Base-by-base conservation (phyloP, 2,329 filamentous ascomycete genomes). In the Blastomyces silverae region DNA sequence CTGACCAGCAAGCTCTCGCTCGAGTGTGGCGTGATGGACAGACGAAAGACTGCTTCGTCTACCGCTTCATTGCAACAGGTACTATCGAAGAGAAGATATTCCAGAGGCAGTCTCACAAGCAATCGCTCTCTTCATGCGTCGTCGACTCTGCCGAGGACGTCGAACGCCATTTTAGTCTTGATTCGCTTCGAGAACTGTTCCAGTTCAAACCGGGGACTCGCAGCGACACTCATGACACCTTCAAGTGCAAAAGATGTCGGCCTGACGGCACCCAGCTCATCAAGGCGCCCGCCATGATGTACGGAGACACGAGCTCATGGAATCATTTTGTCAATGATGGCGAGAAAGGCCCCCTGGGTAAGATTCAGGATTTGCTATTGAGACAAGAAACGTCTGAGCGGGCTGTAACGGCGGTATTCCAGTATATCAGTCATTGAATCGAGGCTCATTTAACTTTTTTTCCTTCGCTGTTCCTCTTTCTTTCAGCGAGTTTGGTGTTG, bases 41-140 rank as follows among this genome's bases (percentile, higher is more conserved):
- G 77, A 97, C 95, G 83, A 99, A 99, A 75, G 94, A 99, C 73
- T 99, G 94, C 73, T 99, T 99, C 72, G 94, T 99, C 20, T 99
- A 99, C 77, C 90, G 94, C n/a, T 99, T 99, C 79, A 99, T 99
- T 71, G 90, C 92, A 0, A 97, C 95, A 0, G 94, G 94, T 3
- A 97, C 92, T 0, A 99, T 99, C 67, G 94, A 99, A 74, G 94
- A 99, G 78, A 99, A 99, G 80, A 97, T 99, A 70, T 99, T 99
- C 80, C 94, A 99, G 77, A 89, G 95, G 11, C 94, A 99, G 74
- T 96, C 91, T 0, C 95, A 99, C 81, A 99, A 99, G 78, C 94
- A 99, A 78, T 95, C 91, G 8, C 82, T 99, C 1, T 97, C 93
- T 0, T 96, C 91, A 0, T 97, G 92, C 71, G 94, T 99, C 4